phyloP scores from a whole-genome alignment of 2,329 filamentous ascomycete genomes.

The Pseudonectria buxi region DNA sequence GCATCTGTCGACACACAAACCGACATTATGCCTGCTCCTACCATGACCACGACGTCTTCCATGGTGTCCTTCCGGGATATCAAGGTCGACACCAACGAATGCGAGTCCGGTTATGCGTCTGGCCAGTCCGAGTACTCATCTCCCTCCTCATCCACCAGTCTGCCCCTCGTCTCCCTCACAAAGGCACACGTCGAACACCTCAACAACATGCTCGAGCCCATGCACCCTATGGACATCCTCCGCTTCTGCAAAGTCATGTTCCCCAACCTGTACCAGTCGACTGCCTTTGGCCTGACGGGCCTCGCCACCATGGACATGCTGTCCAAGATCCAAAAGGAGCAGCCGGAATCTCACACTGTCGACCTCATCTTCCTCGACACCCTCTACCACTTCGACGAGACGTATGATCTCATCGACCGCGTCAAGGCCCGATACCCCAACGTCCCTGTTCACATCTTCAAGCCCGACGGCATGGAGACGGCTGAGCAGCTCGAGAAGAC shows the following conservation, averaged over 20 bases:
- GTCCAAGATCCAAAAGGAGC: conserved; percentile 61
- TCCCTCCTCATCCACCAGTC: conserved; percentile 28
- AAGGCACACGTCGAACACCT: conserved; percentile 83
- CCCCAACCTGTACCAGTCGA: conserved; percentile 82
- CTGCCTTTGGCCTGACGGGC: conserved; percentile 74
- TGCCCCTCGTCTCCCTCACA: conserved; percentile 79
- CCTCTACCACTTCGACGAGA: conserved; percentile 75
- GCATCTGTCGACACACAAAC: conserved; percentile 17
- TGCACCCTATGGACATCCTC: conserved; percentile 85
- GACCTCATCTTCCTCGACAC: conserved; percentile 79
- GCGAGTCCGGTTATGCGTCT: conserved; percentile 84
- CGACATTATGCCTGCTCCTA: conserved; percentile 30
- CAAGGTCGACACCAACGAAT: conserved; percentile 38
- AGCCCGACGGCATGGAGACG: conserved; percentile 68
- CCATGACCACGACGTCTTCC: conserved; percentile 33
- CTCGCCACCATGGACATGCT: conserved; percentile 82
- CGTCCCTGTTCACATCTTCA: conserved; percentile 81
- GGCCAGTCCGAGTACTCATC: conserved; percentile 33
- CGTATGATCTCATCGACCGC: conserved; percentile 64
- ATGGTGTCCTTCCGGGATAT: conserved; percentile 32
- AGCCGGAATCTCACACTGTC: conserved; percentile 51
- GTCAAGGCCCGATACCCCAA: conserved; percentile 71
- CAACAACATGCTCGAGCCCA: conserved; percentile 80
- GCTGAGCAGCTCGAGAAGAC: conserved; percentile 71
- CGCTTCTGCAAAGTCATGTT: conserved; percentile 88